Conservation (phyloP, 768 basidiomycete species). For the Nidularia sp. region DNA sequence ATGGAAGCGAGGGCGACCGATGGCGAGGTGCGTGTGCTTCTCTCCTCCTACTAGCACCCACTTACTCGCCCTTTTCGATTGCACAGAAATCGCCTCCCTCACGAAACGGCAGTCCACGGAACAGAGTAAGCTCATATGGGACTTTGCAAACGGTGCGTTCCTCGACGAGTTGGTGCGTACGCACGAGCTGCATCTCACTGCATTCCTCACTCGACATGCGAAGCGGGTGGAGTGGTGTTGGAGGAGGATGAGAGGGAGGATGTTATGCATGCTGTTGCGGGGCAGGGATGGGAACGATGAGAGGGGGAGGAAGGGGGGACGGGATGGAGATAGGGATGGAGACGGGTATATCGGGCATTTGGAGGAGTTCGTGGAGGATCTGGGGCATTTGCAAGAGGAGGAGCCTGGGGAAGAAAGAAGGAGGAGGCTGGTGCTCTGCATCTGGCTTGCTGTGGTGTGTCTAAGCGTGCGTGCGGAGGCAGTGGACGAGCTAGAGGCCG, state of each 20-base stretch:
- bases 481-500: not conserved
- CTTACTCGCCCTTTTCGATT: too few species aligned
- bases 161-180: not conserved
- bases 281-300: too few species aligned
- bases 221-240: not conserved
- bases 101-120: not conserved
- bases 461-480: not conserved
- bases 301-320: too few species aligned
- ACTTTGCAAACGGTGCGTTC: not conserved
- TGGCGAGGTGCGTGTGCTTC: not conserved
- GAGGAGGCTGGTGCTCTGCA: not conserved
- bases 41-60: too few species aligned
- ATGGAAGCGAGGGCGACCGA: not conserved
- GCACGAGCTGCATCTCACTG: not conserved
- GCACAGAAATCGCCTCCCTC: too few species aligned
- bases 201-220: not conserved
- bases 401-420: not conserved
- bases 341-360: too few species aligned
- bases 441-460: not conserved
- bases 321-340: too few species aligned
- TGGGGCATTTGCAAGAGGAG: too few species aligned
- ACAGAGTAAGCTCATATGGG: not conserved
- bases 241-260: too few species aligned
- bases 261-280: too few species aligned
- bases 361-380: too few species aligned